Percentiles rank a stretch among this genome's conserved stretches.
phyloP scores from a whole-genome alignment of 495 filamentous ascomycete species.

The Penicillium bialowiezense region DNA sequence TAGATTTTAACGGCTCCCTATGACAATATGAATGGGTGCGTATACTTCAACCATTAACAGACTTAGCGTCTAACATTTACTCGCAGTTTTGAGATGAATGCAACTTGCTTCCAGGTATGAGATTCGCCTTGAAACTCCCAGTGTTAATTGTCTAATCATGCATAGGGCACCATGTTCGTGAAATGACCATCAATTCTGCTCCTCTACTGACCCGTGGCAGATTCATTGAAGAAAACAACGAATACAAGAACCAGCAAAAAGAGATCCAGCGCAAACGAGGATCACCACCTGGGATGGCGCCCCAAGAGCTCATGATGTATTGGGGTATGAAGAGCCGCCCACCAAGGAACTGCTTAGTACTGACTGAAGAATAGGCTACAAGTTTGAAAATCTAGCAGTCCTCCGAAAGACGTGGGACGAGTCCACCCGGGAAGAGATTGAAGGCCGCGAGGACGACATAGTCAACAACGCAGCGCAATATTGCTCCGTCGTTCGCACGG shows the following conservation, averaged over 20 bases:
- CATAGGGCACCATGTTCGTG: constrained; percentile 75
- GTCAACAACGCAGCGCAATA: constrained; percentile 91
- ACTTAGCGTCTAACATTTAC: neutral
- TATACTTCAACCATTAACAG: neutral
- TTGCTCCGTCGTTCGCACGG: constrained; percentile 87
- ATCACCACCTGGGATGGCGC: constrained; percentile 51
- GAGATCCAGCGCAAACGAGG: constrained; percentile 49
- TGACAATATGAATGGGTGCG: constrained; percentile 75
- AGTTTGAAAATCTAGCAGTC: constrained; percentile 86
- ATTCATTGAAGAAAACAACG: constrained; percentile 90
- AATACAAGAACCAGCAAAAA: constrained; percentile 57
- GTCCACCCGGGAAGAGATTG: constrained; percentile 70
- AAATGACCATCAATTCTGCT: neutral
- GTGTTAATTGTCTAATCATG: constrained; percentile 12
- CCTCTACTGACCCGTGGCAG: constrained; percentile 41
- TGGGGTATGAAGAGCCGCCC: constrained; percentile 43
- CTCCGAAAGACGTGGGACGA: constrained; percentile 70
- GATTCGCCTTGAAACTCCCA: neutral
- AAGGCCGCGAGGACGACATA: constrained; percentile 61
- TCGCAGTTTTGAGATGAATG: constrained; percentile 90
- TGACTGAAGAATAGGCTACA: constrained; percentile 66
- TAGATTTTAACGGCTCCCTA: constrained; percentile 85
- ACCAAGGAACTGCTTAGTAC: neutral
- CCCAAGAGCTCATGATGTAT: constrained; percentile 65
- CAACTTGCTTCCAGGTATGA: constrained; percentile 81